A percentile compares a stretch with the other conserved stretches of the same genome.
Evolutionary conservation across 1,139 yeast genomes (phyloP).

Genomic region (Yamadazyma aaseri): DNA sequence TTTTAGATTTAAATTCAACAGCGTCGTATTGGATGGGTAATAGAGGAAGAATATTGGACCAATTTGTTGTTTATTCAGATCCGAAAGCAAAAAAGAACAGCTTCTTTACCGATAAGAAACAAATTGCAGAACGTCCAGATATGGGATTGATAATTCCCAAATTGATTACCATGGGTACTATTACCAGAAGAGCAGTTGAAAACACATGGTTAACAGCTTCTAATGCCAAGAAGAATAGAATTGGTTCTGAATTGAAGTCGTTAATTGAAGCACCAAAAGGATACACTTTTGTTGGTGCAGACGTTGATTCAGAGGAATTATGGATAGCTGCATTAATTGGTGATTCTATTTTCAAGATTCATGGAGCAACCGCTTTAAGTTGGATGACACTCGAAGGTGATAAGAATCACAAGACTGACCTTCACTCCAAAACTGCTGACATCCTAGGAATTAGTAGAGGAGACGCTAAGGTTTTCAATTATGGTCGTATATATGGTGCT

Average conservation of each 20-base stretch:
- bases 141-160: constrained; percentile 82
- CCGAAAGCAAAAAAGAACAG: constrained; percentile 23
- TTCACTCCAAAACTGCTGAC: constrained; percentile 91
- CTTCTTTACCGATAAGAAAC: constrained; percentile 26
- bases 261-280: constrained; percentile 86
- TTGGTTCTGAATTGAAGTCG: constrained; percentile 93
- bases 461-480: constrained; percentile 93
- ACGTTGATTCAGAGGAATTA: constrained; percentile 95
- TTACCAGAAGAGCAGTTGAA: constrained; percentile 95
- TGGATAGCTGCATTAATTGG: constrained; percentile 98
- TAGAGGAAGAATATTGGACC: constrained; percentile 77
- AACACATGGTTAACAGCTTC: constrained; percentile 98
- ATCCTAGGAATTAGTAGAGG: constrained; percentile 86
- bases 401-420: constrained; percentile 84
- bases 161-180: constrained; percentile 91
- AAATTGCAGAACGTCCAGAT: constrained; percentile 22
- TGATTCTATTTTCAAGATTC: constrained; percentile 82
- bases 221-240: constrained; percentile 78
- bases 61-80: constrained; percentile 69
- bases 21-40: constrained; percentile 95
- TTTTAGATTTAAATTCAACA: constrained; percentile 69
- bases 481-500: constrained; percentile 97
- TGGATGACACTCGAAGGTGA: constrained; percentile 99
- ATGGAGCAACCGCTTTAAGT: constrained; percentile 95
- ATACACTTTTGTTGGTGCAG: constrained; percentile 93